These are phyloP conservation scores for Globisporangium nagaii DNA, from an alignment of 352 stramenopile species.

Conservation along the genomic window DNA sequence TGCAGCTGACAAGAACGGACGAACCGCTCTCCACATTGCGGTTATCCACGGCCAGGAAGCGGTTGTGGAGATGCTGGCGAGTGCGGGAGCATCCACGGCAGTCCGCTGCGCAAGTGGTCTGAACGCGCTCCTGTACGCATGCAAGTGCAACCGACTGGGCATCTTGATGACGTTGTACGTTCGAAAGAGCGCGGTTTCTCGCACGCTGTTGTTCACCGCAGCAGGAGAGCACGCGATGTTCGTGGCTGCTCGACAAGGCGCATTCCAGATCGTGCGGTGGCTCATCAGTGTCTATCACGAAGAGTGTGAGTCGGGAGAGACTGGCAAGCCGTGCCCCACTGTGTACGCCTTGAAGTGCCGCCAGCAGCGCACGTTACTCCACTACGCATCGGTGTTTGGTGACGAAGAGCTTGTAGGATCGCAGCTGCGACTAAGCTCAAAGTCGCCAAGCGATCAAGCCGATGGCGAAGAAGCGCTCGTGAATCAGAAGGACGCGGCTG, in stretches of 20 bases:
- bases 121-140: slow-evolving; percentile 44
- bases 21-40: slow-evolving; percentile 44
- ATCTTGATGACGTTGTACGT: slow-evolving; percentile 43
- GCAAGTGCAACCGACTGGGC: slow-evolving; percentile 37
- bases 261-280: slow-evolving; percentile 51
- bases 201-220: slow-evolving; percentile 17
- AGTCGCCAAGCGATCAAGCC: neutral
- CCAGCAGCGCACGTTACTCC: slow-evolving; percentile 30
- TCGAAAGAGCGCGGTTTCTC: slow-evolving; percentile 9
- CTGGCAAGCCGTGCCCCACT: neutral
- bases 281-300: slow-evolving; percentile 27
- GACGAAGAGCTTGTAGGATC: slow-evolving; percentile 24
- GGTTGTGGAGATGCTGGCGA: slow-evolving; percentile 28
- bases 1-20: slow-evolving; percentile 21
- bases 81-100: slow-evolving; percentile 28
- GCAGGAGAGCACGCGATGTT: slow-evolving; percentile 40
- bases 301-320: neutral
- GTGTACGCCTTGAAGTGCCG: slow-evolving; percentile 16
- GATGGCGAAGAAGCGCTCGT: slow-evolving; percentile 8
- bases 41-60: slow-evolving; percentile 40
- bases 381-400: slow-evolving; percentile 41
- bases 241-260: slow-evolving; percentile 28
- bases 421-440: slow-evolving; percentile 6
- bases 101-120: slow-evolving; percentile 27
- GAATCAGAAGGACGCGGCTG: slow-evolving; percentile 27